phyloP scores from a whole-genome alignment of 164 flowering plant species.

The Saururus chinensis region DNA sequence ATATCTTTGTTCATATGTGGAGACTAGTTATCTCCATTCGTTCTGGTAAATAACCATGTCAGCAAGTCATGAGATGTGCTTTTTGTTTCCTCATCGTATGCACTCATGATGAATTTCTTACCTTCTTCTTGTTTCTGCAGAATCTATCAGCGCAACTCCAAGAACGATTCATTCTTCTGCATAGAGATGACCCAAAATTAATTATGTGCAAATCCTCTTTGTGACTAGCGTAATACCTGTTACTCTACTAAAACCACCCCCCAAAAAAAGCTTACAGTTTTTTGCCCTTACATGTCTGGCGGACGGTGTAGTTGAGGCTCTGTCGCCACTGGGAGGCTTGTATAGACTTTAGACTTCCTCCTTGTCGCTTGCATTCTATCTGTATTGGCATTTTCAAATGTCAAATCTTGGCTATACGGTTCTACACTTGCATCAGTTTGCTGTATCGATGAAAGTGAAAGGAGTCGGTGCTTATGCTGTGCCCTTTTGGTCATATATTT shows the following conservation, averaged over 20 bases:
- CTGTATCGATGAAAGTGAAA: constrained; percentile 23
- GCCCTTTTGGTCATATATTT: constrained; percentile 4
- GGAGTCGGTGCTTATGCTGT: constrained; percentile 13
- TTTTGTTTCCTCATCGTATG: neutral
- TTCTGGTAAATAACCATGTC: neutral
- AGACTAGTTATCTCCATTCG: too few relatives aligned
- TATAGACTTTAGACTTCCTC: constrained; percentile 9
- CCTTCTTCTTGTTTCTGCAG: constrained; percentile 12
- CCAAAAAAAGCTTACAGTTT: neutral
- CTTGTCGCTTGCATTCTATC: constrained; percentile 12
- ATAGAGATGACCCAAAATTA: neutral
- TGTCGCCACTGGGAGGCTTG: constrained; percentile 3
- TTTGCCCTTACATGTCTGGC: constrained; percentile 13
- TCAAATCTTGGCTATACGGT: constrained; percentile 32
- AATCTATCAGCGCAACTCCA: constrained; percentile 23
- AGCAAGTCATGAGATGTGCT: neutral
- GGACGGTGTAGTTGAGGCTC: constrained; percentile 5
- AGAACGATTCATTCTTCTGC: constrained; percentile 12
- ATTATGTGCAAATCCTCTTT: too few relatives aligned
- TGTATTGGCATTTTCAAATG: constrained; percentile 24
- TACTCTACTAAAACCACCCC: neutral
- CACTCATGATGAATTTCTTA: neutral
- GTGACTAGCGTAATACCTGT: neutral
- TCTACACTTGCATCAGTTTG: constrained; percentile 28
- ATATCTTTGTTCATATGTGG: too few relatives aligned